Base-by-base conservation (phyloP, 495 filamentous ascomycete genomes). In the Stereocaulon alpinum region DNA sequence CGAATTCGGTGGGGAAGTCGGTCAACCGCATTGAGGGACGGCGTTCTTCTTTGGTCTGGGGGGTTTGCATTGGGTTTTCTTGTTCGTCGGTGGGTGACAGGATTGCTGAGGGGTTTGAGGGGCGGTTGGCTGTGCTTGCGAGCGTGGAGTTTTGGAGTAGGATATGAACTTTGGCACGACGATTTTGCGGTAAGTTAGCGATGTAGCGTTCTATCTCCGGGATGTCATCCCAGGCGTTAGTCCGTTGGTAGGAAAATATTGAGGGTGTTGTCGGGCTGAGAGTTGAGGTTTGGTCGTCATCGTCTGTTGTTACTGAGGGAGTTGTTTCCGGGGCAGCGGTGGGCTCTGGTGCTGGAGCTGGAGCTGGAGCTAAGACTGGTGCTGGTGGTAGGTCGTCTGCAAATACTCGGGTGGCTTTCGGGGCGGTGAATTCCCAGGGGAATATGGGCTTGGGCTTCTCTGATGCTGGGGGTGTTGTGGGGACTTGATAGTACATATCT, bases 221-320 rank as follows among this genome's bases (percentile, higher is more conserved):
- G 29, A 89, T 80, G 40, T 86, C 86, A 64, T 96, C 91, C 91
- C 91, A 96, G 44, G 87, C 89, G 69, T 96, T 96, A 42, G 77
- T 78, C 67, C 81, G 75, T 58, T 78, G 79, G 65, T 86, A 88
- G 71, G 56, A 73, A 61, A 40, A 69, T 70, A 52, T 74, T 73
- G 55, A 72, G 14, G 75, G 73, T 47, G 75, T 78, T 29, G 71
- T 72, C 41, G 79, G 79, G 29, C 74, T 79, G 20, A 67, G 61
- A 6, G 74, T 74, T 59, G 74, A 73, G 68, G 75, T 62, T 67
- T 69, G 48, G 57, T 68, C 20, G 50, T 68, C 42, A 63, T 69
- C 41, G 68, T 73, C 58, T 64, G 72, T 61, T 66, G 72, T 71
- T 42, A 70, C 49, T 17, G 74, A 74, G 51, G 68, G 69, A 64